Percentiles rank a stretch among this genome's conserved stretches.
Conservation (phyloP, 768 basidiomycete species). For the Suillus brevipes region DNA sequence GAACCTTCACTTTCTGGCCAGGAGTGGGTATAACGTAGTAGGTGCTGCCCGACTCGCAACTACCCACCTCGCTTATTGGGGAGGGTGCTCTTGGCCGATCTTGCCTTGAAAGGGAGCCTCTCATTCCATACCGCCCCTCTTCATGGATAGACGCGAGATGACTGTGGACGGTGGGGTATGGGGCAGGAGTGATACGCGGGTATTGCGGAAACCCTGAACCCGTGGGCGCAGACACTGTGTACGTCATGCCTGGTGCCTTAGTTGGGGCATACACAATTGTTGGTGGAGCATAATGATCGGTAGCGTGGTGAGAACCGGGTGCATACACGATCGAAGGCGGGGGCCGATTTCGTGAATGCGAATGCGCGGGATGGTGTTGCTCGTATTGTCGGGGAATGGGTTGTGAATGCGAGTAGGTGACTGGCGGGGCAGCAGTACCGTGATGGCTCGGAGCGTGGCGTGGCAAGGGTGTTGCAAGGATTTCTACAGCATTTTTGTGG, state of each 20-base stretch:
- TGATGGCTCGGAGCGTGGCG: conserved; percentile 28
- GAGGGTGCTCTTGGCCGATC: conserved; percentile 37
- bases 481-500: conserved; percentile 31
- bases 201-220: conserved; percentile 38
- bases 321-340: conserved; percentile 65
- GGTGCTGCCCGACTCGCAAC: conserved; percentile 63
- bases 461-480: conserved; percentile 35
- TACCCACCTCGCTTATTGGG: conserved; percentile 39
- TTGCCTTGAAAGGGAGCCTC: conserved; percentile 29
- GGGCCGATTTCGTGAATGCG: conserved; percentile 40
- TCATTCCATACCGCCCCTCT: conserved; percentile 33
- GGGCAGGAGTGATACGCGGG: conserved; percentile 41
- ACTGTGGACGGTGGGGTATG: conserved; percentile 42
- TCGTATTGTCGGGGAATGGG: conserved; percentile 37
- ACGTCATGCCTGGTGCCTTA: conserved; percentile 62
- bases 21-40: conserved; percentile 73
- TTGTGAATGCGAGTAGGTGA: conserved; percentile 42
- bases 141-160: conserved; percentile 40
- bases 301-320: conserved; percentile 42
- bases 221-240: conserved; percentile 67
- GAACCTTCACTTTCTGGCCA: conserved; percentile 73
- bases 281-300: conserved; percentile 58
- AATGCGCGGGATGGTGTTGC: conserved; percentile 35
- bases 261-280: conserved; percentile 55
- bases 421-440: conserved; percentile 22